A percentile compares a stretch with the other conserved stretches of the same genome.
phyloP scores from a whole-genome alignment of 192 early-diverging fungal species.

The Rhizophagus sp. region DNA sequence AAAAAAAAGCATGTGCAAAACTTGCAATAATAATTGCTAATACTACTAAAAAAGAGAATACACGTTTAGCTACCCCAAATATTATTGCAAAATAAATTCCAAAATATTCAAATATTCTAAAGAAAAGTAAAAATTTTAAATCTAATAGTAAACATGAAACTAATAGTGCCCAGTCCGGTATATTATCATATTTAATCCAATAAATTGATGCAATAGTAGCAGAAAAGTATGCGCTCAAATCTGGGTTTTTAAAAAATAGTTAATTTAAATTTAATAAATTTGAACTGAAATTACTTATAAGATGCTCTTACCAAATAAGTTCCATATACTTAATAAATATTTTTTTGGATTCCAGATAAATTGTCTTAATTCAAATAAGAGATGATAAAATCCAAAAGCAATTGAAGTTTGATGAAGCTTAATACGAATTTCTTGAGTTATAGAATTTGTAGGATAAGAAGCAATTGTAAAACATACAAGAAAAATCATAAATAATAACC shows the following conservation, averaged over 20 bases:
- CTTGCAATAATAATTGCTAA: background rate
- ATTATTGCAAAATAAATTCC: slow-evolving; percentile 22
- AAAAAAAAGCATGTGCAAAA: slow-evolving; percentile 16
- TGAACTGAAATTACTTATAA: background rate
- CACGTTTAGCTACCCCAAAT: too few species aligned
- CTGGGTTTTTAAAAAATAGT: background rate
- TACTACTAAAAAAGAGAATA: slow-evolving; percentile 18
- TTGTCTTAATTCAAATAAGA: slow-evolving; percentile 13
- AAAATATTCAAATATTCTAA: background rate
- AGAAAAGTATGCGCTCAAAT: background rate
- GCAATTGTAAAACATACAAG: slow-evolving; percentile 6
- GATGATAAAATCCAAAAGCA: background rate
- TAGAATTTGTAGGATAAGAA: background rate
- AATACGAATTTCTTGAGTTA: background rate
- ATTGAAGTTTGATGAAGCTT: background rate
- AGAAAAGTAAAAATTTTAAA: slow-evolving; percentile 13
- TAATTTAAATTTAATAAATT: background rate
- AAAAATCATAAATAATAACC: background rate
- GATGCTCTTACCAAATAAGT: background rate
- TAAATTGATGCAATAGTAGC: background rate
- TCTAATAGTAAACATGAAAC: slow-evolving; percentile 1
- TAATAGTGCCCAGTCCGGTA: background rate
- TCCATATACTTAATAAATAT: background rate
- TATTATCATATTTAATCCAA: background rate
- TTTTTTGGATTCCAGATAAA: background rate